Evolutionary conservation across 768 basidiomycete genomes (phyloP).

Genomic region (Podaxis carcinomalis): DNA sequence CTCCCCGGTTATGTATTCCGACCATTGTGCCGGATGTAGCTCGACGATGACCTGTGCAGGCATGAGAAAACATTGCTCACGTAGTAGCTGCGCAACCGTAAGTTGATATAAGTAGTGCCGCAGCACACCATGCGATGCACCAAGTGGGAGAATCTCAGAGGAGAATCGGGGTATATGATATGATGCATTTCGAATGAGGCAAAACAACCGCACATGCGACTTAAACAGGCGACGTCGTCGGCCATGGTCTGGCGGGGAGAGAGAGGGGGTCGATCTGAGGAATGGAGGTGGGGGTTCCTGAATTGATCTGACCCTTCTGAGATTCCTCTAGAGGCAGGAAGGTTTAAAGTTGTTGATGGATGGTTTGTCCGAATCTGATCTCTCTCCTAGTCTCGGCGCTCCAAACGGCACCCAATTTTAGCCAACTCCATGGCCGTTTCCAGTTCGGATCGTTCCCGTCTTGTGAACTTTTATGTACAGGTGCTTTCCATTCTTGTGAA

Average conservation of each 20-base stretch:
- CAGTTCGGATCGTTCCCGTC: background rate
- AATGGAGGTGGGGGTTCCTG: background rate
- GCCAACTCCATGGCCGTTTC: background rate
- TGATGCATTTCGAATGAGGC: background rate
- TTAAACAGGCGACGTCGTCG: background rate
- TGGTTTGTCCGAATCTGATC: constrained; percentile 9
- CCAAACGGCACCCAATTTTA: background rate
- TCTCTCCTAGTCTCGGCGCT: background rate
- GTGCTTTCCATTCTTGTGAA: constrained; percentile 4
- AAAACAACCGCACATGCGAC: no score
- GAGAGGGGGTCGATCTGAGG: background rate
- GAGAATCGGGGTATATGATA: background rate
- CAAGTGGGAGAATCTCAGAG: background rate
- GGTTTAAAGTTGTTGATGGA: constrained; percentile 11
- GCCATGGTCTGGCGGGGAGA: background rate
- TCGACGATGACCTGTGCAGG: background rate
- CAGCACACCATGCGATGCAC: background rate
- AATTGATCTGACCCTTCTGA: background rate
- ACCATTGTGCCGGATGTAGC: background rate
- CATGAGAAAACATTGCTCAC: background rate
- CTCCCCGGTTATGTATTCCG: background rate
- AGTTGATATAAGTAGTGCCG: constrained; percentile 3
- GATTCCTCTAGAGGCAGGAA: background rate
- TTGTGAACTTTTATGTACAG: background rate
- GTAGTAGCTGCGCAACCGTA: background rate